Evolutionary conservation across 176 grass and related monocot genomes (phyloP).

Genomic region (Oryza australiensis): DNA sequence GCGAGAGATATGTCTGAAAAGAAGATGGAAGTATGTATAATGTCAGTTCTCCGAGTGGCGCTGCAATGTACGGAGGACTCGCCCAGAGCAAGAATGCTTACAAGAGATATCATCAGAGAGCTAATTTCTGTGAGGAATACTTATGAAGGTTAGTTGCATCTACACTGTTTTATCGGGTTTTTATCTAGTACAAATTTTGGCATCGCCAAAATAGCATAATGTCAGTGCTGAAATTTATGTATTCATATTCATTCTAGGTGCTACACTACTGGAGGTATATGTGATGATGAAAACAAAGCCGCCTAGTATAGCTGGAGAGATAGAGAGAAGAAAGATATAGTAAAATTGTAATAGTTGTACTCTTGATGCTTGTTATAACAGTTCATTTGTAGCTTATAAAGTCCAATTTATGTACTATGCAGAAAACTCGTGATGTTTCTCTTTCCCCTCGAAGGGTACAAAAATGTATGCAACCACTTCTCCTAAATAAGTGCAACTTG

Average conservation of each 20-base stretch:
- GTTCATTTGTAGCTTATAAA: no score
- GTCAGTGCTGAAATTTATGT: no score
- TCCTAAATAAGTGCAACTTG: neutral
- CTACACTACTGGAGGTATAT: no score
- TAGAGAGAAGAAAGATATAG: no score
- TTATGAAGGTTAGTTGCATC: neutral
- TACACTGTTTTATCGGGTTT: neutral
- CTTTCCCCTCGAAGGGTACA: neutral
- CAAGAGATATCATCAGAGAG: neutral
- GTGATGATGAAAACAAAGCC: no score
- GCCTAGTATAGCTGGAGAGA: no score
- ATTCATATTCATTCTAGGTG: no score
- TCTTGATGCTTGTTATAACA: no score
- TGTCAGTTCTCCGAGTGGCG: neutral
- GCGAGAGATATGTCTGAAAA: neutral
- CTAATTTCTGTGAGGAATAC: neutral
- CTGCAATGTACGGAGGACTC: neutral
- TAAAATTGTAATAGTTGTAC: no score
- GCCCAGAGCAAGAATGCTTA: neutral
- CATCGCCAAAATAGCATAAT: no score
- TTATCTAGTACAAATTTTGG: no score
- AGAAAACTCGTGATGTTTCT: neutral
- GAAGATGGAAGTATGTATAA: neutral
- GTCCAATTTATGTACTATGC: no score
- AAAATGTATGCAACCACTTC: neutral